phyloP scores from a whole-genome alignment of 352 stramenopile genomes.

The Phytophthora pisi region DNA sequence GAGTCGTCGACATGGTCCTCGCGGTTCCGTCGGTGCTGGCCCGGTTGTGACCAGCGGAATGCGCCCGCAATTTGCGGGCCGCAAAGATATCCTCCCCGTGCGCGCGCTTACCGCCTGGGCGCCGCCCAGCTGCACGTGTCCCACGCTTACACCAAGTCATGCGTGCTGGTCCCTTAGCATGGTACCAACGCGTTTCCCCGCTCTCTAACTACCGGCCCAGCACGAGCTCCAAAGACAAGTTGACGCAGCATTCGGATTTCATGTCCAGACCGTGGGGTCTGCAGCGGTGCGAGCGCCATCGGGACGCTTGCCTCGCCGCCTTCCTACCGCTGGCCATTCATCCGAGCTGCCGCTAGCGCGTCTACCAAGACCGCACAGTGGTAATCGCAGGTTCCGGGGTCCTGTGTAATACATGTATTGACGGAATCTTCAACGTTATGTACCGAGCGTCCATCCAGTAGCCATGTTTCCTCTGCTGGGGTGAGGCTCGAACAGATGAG shows the following conservation, averaged over 20 bases:
- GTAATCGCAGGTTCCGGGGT: not conserved
- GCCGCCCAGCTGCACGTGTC: constrained; percentile 14
- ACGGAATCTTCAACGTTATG: constrained; percentile 5
- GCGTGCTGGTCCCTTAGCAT: not conserved
- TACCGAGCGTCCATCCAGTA: not conserved
- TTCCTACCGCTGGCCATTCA: not conserved
- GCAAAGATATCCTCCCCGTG: constrained; percentile 10
- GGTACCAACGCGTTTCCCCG: too few species aligned
- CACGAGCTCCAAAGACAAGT: constrained; percentile 28
- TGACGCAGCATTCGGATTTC: constrained; percentile 1
- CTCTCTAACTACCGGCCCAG: constrained; percentile 7
- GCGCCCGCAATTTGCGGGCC: not conserved
- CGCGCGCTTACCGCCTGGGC: constrained; percentile 29
- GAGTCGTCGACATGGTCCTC: not conserved
- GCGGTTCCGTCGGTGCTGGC: constrained; percentile 4
- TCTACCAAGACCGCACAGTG: not conserved
- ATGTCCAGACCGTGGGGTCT: constrained; percentile 12
- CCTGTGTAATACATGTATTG: constrained; percentile 1
- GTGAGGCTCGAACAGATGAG: not conserved
- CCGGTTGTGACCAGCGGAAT: constrained; percentile 23
- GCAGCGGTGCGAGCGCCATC: not conserved
- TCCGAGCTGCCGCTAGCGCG: not conserved
- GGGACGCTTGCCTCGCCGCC: not conserved
- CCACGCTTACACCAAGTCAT: constrained; percentile 7
- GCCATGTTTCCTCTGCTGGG: not conserved